Conservation (phyloP, 805 yeast genomes). For the Sungouiozyma ichnusensis region DNA sequence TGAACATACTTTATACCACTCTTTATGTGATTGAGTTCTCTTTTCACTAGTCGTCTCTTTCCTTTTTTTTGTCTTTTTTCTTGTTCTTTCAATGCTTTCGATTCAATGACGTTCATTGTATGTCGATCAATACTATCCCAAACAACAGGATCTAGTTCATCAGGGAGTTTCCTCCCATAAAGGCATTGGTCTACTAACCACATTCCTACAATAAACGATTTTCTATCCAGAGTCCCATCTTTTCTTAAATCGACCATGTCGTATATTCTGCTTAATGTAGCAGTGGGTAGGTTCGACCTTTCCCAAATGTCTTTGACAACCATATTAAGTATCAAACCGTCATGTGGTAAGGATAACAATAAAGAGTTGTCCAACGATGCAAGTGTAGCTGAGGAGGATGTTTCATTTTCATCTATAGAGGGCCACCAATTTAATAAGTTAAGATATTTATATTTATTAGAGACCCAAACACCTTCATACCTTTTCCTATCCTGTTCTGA, state of each 20-base stretch:
- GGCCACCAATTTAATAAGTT: slow-evolving; percentile 29
- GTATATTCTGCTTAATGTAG: slow-evolving; percentile 54
- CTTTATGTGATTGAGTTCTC: slow-evolving; percentile 21
- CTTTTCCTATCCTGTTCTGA: slow-evolving; percentile 67
- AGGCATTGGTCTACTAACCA: slow-evolving; percentile 96
- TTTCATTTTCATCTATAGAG: slow-evolving; percentile 1
- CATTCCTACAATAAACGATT: slow-evolving; percentile 89
- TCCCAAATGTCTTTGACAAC: slow-evolving; percentile 76
- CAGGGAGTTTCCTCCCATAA: slow-evolving; percentile 85
- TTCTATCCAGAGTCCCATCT: slow-evolving; percentile 69
- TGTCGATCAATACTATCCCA: slow-evolving; percentile 65
- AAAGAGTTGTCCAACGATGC: not conserved
- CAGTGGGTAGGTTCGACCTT: slow-evolving; percentile 61
- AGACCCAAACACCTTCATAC: slow-evolving; percentile 90
- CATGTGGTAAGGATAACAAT: slow-evolving; percentile 15
- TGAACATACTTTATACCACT: slow-evolving; percentile 23
- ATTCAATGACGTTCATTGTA: slow-evolving; percentile 8
- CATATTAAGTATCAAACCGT: slow-evolving; percentile 28
- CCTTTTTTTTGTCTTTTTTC: slow-evolving; percentile 15
- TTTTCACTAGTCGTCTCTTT: slow-evolving; percentile 12
- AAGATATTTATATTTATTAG: slow-evolving; percentile 64
- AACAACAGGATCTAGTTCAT: slow-evolving; percentile 49
- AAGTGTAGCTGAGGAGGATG: not conserved
- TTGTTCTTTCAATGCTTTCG: slow-evolving; percentile 6
- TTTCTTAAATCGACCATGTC: slow-evolving; percentile 52